A percentile compares a stretch with the other conserved stretches of the same genome.
These are phyloP conservation scores for Stylonectria norvegica DNA, from an alignment of 2,329 filamentous ascomycete species.

Conservation along the genomic window DNA sequence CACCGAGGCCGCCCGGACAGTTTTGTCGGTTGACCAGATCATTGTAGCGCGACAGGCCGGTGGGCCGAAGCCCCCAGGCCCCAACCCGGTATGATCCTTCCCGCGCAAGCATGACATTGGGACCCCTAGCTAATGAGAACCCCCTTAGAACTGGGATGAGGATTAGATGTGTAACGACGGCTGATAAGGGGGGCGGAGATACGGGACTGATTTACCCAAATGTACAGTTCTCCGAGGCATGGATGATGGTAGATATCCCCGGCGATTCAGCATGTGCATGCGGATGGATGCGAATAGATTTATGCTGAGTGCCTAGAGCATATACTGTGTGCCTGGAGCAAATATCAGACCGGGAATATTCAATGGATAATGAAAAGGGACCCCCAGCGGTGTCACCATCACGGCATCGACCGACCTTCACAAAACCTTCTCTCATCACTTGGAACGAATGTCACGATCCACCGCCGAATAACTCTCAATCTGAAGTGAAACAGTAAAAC, in stretches of 20 bases:
- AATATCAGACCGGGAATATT: not conserved
- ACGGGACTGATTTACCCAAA: slow-evolving; percentile 17
- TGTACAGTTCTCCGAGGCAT: slow-evolving; percentile 15
- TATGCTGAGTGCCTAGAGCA: not conserved
- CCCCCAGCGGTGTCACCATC: not conserved
- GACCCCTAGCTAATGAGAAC: slow-evolving; percentile 26
- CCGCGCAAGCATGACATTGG: not conserved
- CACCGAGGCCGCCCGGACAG: slow-evolving; percentile 88
- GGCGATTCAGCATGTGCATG: slow-evolving; percentile 1
- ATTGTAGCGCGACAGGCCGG: slow-evolving; percentile 97
- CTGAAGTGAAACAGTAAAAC: no score
- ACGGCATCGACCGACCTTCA: no score
- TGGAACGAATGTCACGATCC: no score
- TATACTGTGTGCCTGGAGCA: no score
- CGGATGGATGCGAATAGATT: slow-evolving; percentile 9
- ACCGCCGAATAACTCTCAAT: no score
- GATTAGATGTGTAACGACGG: slow-evolving; percentile 45
- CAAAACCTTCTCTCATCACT: no score
- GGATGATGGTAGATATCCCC: slow-evolving; percentile 25
- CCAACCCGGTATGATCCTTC: slow-evolving; percentile 63
- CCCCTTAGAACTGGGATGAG: slow-evolving; percentile 58
- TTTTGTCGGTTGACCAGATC: slow-evolving; percentile 96
- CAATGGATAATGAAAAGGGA: not conserved
- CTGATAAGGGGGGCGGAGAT: slow-evolving; percentile 17
- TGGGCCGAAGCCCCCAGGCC: slow-evolving; percentile 92